Evolutionary conservation across 768 basidiomycete species (phyloP).

Genomic region (Cystofilobasidium macerans): DNA sequence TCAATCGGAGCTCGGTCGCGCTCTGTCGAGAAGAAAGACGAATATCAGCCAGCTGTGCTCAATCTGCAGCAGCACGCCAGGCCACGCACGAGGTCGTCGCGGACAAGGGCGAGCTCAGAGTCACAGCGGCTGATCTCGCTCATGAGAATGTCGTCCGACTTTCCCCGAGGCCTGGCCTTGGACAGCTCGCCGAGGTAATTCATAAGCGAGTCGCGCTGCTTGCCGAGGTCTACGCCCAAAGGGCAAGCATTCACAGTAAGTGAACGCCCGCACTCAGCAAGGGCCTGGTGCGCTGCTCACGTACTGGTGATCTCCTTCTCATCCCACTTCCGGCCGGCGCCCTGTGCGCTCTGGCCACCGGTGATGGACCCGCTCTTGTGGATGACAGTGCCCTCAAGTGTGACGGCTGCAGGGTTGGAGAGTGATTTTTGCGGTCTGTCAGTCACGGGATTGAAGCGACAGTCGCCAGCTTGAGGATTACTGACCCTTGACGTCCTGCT

Average conservation of each 20-base stretch:
- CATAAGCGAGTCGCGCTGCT: constrained; percentile 59
- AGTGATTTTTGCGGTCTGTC: no score
- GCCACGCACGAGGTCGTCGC: constrained; percentile 66
- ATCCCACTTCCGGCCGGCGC: constrained; percentile 77
- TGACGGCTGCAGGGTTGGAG: constrained; percentile 65
- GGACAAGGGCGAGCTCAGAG: constrained; percentile 57
- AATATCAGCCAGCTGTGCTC: no score
- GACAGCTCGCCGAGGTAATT: constrained; percentile 69
- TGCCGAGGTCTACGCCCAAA: constrained; percentile 43
- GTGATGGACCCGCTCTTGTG: constrained; percentile 97
- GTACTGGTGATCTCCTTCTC: constrained; percentile 83
- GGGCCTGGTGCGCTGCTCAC: constrained; percentile 27
- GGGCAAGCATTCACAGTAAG: neutral
- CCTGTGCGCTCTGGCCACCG: constrained; percentile 72
- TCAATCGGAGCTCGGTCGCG: constrained; percentile 62
- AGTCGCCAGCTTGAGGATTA: neutral
- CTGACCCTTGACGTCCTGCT: constrained; percentile 90
- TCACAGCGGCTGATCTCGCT: constrained; percentile 69
- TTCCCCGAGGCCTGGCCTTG: constrained; percentile 69
- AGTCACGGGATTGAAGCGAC: neutral
- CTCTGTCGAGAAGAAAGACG: constrained; percentile 43
- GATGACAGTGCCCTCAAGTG: constrained; percentile 89
- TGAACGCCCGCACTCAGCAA: constrained; percentile 22
- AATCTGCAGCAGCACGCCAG: no score
- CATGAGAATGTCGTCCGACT: constrained; percentile 67